A percentile compares a stretch with the other conserved stretches of the same genome.
Evolutionary conservation across 345 rosid species (phyloP).

Genomic region (Arabidopsis thaliana): TAIR10.1 NC_003075.7:13850501-13851000

Average conservation of each 20-base stretch:
- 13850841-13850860: conserved; percentile 56
- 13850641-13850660: conserved; percentile 58
- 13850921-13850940: neutral
- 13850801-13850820: conserved; percentile 42
- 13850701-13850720: conserved; percentile 56
- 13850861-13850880: conserved; percentile 62
- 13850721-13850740: conserved; percentile 59
- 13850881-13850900: conserved; percentile 52
- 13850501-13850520: conserved; percentile 62
- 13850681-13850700: conserved; percentile 62
- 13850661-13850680: conserved; percentile 84
- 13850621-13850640: conserved; percentile 45
- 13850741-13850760: conserved; percentile 38
- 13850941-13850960: neutral
- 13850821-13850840: conserved; percentile 78
- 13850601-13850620: neutral
- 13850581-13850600: conserved; percentile 3
- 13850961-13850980: conserved; percentile 42
- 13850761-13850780: neutral
- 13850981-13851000: conserved; percentile 62
- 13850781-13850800: neutral
- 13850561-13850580: neutral
- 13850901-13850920: neutral
- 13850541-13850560: conserved; percentile 55
- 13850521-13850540: conserved; percentile 64